These are phyloP conservation scores for Wallacemonas rigidus DNA, from an alignment of 208 protist genomes.

Conservation along the genomic window DNA sequence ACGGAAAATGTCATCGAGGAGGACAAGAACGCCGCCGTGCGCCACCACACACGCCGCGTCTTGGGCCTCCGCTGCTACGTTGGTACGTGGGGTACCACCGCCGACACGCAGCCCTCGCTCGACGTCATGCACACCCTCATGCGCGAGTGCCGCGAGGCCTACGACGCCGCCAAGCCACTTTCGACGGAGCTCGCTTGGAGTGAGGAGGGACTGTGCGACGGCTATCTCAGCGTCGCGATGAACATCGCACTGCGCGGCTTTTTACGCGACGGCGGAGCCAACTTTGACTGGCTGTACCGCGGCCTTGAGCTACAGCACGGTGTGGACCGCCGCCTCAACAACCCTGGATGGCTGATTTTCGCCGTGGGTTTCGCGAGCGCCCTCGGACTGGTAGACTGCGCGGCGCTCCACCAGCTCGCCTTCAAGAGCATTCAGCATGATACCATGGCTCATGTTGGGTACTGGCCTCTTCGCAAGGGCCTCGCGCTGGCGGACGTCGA, in stretches of 20 bases:
- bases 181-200: slow-evolving; percentile 73
- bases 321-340: slow-evolving; percentile 74
- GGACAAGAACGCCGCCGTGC: slow-evolving; percentile 13
- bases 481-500: slow-evolving; percentile 59
- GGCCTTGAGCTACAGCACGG: slow-evolving; percentile 55
- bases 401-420: slow-evolving; percentile 67
- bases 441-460: slow-evolving; percentile 89
- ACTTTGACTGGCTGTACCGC: slow-evolving; percentile 42
- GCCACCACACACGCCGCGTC: slow-evolving; percentile 57
- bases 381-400: slow-evolving; percentile 62
- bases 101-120: slow-evolving; percentile 28
- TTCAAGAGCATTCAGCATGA: slow-evolving; percentile 89
- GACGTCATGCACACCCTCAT: slow-evolving; percentile 49
- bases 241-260: slow-evolving; percentile 74
- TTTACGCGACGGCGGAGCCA: slow-evolving; percentile 26
- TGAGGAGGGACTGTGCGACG: slow-evolving; percentile 84
- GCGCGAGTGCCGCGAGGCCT: slow-evolving; percentile 37
- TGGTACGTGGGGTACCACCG: slow-evolving; percentile 51
- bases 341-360: slow-evolving; percentile 82
- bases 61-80: slow-evolving; percentile 78
- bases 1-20: background rate
- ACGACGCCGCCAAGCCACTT: slow-evolving; percentile 48
- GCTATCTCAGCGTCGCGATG: slow-evolving; percentile 75
- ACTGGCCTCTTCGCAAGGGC: slow-evolving; percentile 69
- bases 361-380: slow-evolving; percentile 67